These are phyloP conservation scores for Tuber umbilicatum DNA, from an alignment of 495 filamentous ascomycete genomes.

Conservation along the genomic window DNA sequence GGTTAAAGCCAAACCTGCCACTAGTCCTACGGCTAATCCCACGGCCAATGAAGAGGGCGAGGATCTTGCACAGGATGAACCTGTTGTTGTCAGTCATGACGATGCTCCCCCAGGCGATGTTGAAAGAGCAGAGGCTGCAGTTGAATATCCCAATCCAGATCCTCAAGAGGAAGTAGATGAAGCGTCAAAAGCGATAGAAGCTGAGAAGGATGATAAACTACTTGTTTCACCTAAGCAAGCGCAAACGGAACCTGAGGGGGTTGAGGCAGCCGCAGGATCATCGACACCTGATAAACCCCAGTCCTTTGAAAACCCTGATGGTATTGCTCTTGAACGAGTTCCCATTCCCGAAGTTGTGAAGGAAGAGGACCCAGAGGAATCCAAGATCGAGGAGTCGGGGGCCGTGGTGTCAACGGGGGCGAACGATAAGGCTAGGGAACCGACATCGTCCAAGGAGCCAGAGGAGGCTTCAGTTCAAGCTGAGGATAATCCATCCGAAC, in stretches of 20 bases:
- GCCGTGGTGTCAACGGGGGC: background rate
- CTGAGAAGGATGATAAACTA: background rate
- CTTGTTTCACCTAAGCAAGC: slow-evolving; percentile 43
- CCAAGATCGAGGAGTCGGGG: background rate
- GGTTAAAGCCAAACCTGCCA: background rate
- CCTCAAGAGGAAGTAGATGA: background rate
- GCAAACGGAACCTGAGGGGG: background rate
- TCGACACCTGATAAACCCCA: slow-evolving; percentile 67
- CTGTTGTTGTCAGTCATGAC: slow-evolving; percentile 25
- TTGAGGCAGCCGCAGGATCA: background rate
- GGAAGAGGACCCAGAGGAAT: background rate
- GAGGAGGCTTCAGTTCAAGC: slow-evolving; percentile 47
- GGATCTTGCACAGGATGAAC: slow-evolving; percentile 18
- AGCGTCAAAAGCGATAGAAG: background rate
- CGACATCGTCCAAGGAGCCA: background rate
- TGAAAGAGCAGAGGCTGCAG: slow-evolving; percentile 32
- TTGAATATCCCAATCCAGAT: slow-evolving; percentile 4
- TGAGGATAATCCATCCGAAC: slow-evolving; percentile 77
- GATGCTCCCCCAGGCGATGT: slow-evolving; percentile 37
- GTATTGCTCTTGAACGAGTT: slow-evolving; percentile 52
- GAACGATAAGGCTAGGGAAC: slow-evolving; percentile 9
- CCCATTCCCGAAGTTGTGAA: background rate
- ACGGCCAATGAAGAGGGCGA: slow-evolving; percentile 4
- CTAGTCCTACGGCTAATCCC: background rate
- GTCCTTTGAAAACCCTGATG: slow-evolving; percentile 69